Evolutionary conservation across 352 stramenopile species (phyloP).

Genomic region (Pythium rhizo-oryzae): DNA sequence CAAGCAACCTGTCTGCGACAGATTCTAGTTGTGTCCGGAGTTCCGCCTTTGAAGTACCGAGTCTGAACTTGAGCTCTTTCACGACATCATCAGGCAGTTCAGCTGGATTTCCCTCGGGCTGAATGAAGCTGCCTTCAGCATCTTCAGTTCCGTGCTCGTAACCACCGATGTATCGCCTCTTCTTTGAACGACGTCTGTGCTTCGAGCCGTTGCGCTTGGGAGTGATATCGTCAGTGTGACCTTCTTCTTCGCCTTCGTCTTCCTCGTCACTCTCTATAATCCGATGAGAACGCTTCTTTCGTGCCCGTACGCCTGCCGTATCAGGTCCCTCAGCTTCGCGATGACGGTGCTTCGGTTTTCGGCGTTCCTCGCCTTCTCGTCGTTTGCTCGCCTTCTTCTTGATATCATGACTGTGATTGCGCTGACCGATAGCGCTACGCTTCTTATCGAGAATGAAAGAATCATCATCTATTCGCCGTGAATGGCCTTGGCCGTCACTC

Average conservation of each 20-base stretch:
- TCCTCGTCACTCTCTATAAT: slow-evolving; percentile 47
- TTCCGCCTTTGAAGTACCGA: slow-evolving; percentile 46
- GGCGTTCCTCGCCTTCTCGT: neutral
- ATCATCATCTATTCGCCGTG: slow-evolving; percentile 16
- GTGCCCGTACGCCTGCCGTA: slow-evolving; percentile 5
- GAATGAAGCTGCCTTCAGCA: slow-evolving; percentile 74
- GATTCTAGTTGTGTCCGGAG: slow-evolving; percentile 38
- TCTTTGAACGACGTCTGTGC: slow-evolving; percentile 21
- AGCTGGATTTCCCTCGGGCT: slow-evolving; percentile 78
- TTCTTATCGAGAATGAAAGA: slow-evolving; percentile 26
- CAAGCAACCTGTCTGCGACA: slow-evolving; percentile 38
- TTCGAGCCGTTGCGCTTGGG: neutral
- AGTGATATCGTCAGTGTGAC: neutral
- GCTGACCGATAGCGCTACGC: neutral
- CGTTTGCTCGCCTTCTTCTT: neutral
- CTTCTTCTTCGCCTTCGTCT: slow-evolving; percentile 18
- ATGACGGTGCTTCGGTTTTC: slow-evolving; percentile 2
- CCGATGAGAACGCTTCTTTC: slow-evolving; percentile 32
- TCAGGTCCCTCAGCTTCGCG: neutral
- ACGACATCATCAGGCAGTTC: slow-evolving; percentile 79
- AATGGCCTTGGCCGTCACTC: neutral
- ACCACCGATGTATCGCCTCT: slow-evolving; percentile 64
- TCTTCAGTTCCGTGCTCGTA: slow-evolving; percentile 65
- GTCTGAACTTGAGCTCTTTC: slow-evolving; percentile 54
- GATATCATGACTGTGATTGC: neutral